phyloP scores from a whole-genome alignment of 371 early-diverging fungal genomes.

The Apophysomyces trapeziformis region DNA sequence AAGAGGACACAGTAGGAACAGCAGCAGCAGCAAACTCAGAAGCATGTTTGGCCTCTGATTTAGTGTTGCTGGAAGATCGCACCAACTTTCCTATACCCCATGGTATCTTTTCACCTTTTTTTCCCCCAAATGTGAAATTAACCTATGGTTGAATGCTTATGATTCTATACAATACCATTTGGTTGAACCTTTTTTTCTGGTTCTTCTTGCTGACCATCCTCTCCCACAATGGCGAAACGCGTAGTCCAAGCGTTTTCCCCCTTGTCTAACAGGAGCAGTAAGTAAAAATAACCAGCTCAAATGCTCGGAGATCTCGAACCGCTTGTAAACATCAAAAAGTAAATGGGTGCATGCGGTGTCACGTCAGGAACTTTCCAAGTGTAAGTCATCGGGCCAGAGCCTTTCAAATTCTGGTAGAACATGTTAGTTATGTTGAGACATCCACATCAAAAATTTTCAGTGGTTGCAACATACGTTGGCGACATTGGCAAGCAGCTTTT shows the following conservation, averaged over 20 bases:
- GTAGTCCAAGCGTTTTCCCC: constrained; percentile 50
- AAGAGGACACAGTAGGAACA: constrained; percentile 13
- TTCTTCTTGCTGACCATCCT: constrained; percentile 26
- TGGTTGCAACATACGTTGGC: constrained; percentile 25
- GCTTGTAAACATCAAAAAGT: constrained; percentile 56
- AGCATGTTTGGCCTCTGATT: constrained; percentile 11
- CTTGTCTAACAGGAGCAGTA: constrained; percentile 25
- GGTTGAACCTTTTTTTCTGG: constrained; percentile 40
- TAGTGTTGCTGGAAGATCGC: neutral
- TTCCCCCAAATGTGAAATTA: neutral
- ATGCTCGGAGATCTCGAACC: constrained; percentile 22
- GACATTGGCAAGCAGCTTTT: constrained; percentile 32
- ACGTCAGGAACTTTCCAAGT: constrained; percentile 48
- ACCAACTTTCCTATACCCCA: constrained; percentile 50
- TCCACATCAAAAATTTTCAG: neutral
- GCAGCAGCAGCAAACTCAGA: constrained; percentile 25
- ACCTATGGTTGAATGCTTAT: neutral
- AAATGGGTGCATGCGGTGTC: constrained; percentile 40
- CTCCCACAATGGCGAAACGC: constrained; percentile 40
- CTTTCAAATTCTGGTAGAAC: constrained; percentile 9
- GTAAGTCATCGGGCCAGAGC: constrained; percentile 19
- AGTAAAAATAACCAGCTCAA: neutral
- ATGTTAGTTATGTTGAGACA: neutral
- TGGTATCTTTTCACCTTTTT: constrained; percentile 43
- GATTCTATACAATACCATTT: constrained; percentile 26